A percentile compares a stretch with the other conserved stretches of the same genome.
Evolutionary conservation across 129 eudicot species (phyloP).

Genomic region (Heracleum sosnowskyi): DNA sequence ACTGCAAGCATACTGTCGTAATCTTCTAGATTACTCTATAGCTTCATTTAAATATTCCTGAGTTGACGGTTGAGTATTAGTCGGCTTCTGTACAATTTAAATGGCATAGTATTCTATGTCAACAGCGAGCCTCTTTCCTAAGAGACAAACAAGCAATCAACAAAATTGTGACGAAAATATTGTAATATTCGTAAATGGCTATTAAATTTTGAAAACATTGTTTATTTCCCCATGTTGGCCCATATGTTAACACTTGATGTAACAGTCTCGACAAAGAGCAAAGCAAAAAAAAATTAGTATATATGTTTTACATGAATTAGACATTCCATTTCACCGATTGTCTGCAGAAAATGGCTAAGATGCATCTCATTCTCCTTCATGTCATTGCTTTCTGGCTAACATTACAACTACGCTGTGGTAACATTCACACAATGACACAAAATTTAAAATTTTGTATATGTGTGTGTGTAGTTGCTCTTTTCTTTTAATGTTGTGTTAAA

Average conservation of each 20-base stretch:
- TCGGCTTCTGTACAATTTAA: not conserved
- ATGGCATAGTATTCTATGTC: not conserved
- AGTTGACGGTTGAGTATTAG: not conserved
- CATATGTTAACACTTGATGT: not conserved
- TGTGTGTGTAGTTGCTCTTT: not conserved
- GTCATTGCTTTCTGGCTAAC: not conserved
- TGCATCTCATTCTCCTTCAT: not conserved
- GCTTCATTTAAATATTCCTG: too few relatives aligned
- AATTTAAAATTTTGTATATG: not conserved
- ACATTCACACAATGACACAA: not conserved
- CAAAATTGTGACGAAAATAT: not conserved
- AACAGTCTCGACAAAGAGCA: not conserved
- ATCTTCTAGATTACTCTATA: not conserved
- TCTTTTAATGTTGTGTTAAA: not conserved
- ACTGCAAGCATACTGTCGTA: too few relatives aligned
- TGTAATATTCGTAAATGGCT: not conserved
- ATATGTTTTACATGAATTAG: not conserved
- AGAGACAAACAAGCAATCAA: not conserved
- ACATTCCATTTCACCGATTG: not conserved
- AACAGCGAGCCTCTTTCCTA: not conserved
- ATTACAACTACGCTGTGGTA: not conserved
- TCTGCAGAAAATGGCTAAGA: not conserved
- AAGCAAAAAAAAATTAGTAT: not conserved
- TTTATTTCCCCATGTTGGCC: not conserved
- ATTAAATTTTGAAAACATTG: not conserved